Evolutionary conservation across 1,139 yeast genomes (phyloP), one percentile per base, ranked within the genome.

Genomic region (Geotrichum aggregatum): DNA sequence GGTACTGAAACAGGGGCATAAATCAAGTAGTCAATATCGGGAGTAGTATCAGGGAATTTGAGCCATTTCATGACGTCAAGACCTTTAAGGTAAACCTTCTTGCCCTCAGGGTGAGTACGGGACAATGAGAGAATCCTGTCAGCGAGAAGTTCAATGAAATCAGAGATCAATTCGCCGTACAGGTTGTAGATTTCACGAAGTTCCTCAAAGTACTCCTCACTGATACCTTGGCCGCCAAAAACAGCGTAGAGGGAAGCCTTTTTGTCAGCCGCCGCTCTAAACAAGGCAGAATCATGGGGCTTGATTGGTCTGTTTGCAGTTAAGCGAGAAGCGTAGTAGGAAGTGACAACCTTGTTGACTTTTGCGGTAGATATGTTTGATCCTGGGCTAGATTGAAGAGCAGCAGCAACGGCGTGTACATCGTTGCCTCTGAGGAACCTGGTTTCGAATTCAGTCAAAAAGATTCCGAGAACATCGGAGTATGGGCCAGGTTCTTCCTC

Each of bases 211-310:
- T 89, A 92, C 68, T 92, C 98, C 67, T 94, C 98, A 49, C 95
- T 84, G 74, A 88, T 91, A 73, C 99, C 99, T 76, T 92, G 99
- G 65, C 99, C 99, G 69, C 99, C 98, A 65, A 92, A 92, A 59
- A 92, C 83, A 58, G 97, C 96, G 57, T 79, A 82, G 55, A 89
- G 71, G 57, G 77, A 73, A 51, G 94, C 89, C 42, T 72, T 65
- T 35, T 75, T 72, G 47, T 75, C 72, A 56, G 73, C 72, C 52
- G 81, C 87, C 31, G 92, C 79, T 63, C 82, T 76, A 63, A 82
- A 73, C 50, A 83, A 71, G 16, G 91, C 84, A 40, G 85, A 78
- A 60, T 78, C 83, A 67, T 84, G 83, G 54, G 73, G 72, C 64
- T 71, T 72, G 61, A 78, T 71, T 40, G 82, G 77, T 52, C 76